These are phyloP conservation scores for Nakazawaea sp. DNA, from an alignment of 805 yeast genomes.

Conservation along the genomic window DNA sequence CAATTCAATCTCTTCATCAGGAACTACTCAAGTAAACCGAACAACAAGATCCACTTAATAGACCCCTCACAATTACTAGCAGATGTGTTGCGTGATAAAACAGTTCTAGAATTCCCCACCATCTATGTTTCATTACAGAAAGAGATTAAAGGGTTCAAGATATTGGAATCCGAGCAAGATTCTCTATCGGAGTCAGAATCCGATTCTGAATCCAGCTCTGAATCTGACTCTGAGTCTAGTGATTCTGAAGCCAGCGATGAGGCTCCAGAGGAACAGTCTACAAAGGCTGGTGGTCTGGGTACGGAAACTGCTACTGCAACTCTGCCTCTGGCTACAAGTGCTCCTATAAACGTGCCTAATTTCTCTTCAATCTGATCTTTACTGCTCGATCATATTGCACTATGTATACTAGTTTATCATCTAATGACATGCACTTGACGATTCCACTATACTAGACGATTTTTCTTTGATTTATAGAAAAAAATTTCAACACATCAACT, in stretches of 20 bases:
- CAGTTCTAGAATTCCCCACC: constrained; percentile 77
- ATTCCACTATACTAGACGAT: too few species aligned
- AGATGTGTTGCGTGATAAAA: constrained; percentile 43
- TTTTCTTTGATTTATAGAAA: too few species aligned
- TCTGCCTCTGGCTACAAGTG: too few species aligned
- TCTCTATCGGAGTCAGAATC: constrained; percentile 7
- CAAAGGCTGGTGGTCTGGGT: too few species aligned
- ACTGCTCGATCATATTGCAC: too few species aligned
- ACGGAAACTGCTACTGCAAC: too few species aligned
- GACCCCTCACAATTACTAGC: constrained; percentile 31
- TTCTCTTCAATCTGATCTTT: too few species aligned
- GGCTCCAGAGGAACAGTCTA: constrained; percentile 7
- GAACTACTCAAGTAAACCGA: constrained; percentile 3
- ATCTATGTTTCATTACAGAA: constrained; percentile 34
- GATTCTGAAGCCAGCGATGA: constrained; percentile 11
- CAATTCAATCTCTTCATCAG: constrained; percentile 2
- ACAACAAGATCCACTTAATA: constrained; percentile 29
- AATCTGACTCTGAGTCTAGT: not conserved
- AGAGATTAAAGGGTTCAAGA: constrained; percentile 20
- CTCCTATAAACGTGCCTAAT: too few species aligned
- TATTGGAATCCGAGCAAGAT: constrained; percentile 18
- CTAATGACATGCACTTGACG: too few species aligned
- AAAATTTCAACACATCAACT: not conserved
- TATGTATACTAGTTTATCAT: too few species aligned
- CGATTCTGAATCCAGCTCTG: constrained; percentile 9